Percentiles rank a stretch among this genome's conserved stretches.
Conservation (phyloP, 768 basidiomycete species). For the Amyloporia xantha region DNA sequence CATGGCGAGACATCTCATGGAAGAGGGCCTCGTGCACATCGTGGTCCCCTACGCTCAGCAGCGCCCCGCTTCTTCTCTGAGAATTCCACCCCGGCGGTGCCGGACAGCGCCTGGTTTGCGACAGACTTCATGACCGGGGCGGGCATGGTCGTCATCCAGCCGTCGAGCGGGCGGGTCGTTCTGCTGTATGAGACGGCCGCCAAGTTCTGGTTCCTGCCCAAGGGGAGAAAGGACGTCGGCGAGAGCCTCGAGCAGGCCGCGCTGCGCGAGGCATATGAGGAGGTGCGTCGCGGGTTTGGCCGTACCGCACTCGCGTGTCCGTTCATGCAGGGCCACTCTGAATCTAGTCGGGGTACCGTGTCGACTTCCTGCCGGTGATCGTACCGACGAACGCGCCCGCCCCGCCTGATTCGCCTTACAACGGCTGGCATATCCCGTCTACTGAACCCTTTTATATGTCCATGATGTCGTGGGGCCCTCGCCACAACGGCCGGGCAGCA, state of each 20-base stretch:
- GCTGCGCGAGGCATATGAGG: conserved; percentile 61
- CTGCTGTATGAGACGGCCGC: conserved; percentile 36
- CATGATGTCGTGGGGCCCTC: conserved; percentile 21
- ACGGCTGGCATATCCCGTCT: conserved; percentile 10
- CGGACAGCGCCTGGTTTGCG: conserved; percentile 40
- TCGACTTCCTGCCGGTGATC: conserved; percentile 39
- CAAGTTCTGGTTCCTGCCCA: conserved; percentile 48
- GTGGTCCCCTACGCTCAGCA: no score
- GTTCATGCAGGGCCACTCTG: no score
- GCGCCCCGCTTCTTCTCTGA: conserved; percentile 23
- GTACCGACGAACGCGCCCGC: conserved; percentile 36
- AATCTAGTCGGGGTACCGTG: conserved; percentile 43
- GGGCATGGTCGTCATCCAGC: conserved; percentile 62
- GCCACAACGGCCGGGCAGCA: neutral
- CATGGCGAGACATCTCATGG: no score
- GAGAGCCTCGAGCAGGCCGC: conserved; percentile 56
- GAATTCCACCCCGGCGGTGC: conserved; percentile 37
- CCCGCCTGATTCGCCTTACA: conserved; percentile 23
- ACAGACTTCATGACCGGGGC: conserved; percentile 51
- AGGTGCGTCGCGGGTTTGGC: conserved; percentile 47
- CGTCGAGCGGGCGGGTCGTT: conserved; percentile 47
- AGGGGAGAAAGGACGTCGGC: conserved; percentile 59
- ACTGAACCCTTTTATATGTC: conserved; percentile 43
- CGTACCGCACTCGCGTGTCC: no score
- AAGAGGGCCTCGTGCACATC: no score